Percentiles rank a stretch among this genome's conserved stretches.
Evolutionary conservation across 1,284 basidiomycete genomes (phyloP).

Genomic region (Apiotrichum brassicae): DNA sequence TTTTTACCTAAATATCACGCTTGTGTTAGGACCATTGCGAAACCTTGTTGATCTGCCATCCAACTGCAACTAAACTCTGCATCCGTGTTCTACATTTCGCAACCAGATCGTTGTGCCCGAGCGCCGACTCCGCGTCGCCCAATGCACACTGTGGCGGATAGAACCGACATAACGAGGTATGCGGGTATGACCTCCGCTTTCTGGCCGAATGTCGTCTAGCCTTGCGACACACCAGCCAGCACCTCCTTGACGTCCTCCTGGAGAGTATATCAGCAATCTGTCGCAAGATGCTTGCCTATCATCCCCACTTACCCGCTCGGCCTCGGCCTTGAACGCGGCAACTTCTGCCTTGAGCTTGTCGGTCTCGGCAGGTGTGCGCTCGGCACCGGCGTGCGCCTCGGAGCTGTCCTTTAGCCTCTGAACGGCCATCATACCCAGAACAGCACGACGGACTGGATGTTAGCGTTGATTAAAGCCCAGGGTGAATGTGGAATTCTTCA

Average conservation of each 20-base stretch:
- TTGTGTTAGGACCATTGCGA: too few relatives aligned
- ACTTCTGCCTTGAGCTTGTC: constrained; percentile 58
- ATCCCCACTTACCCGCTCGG: constrained; percentile 57
- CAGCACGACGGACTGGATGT: constrained; percentile 70
- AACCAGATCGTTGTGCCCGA: not conserved
- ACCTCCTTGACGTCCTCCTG: constrained; percentile 38
- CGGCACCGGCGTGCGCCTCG: constrained; percentile 49
- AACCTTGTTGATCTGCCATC: too few relatives aligned
- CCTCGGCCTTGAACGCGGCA: constrained; percentile 69
- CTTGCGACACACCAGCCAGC: constrained; percentile 2
- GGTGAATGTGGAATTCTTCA: not conserved
- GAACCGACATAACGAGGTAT: too few relatives aligned
- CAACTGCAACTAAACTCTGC: too few relatives aligned
- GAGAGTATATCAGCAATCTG: not conserved
- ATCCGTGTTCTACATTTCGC: too few relatives aligned
- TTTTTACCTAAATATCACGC: too few relatives aligned
- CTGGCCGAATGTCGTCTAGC: too few relatives aligned
- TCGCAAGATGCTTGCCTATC: not conserved
- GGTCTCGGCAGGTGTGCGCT: constrained; percentile 50
- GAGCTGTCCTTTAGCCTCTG: constrained; percentile 58
- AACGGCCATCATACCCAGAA: constrained; percentile 75
- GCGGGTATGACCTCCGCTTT: too few relatives aligned
- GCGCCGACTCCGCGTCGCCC: too few relatives aligned
- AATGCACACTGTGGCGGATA: too few relatives aligned
- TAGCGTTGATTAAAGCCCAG: not conserved